phyloP scores from a whole-genome alignment of 306 rosid species.

The Trifolium dubium region DNA sequence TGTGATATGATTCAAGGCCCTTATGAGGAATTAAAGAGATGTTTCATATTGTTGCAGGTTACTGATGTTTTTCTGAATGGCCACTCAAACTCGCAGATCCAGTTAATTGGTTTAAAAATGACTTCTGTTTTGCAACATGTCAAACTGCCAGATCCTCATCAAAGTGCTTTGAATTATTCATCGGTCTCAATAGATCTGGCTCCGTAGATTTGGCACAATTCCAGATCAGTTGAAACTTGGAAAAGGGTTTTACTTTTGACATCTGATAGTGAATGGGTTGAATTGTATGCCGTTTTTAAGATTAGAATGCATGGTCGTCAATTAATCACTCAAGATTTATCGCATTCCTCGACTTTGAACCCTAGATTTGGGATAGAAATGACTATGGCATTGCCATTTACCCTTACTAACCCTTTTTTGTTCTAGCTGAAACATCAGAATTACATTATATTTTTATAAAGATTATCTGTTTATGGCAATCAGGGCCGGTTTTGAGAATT shows the following conservation, averaged over 20 bases:
- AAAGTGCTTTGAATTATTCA: slow-evolving; percentile 50
- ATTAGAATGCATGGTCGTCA: too few species aligned
- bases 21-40: neutral
- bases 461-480: too few species aligned
- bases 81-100: slow-evolving; percentile 67
- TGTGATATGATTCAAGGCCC: slow-evolving; percentile 2
- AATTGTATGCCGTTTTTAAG: too few species aligned
- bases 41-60: slow-evolving; percentile 53
- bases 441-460: too few species aligned
- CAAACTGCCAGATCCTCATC: slow-evolving; percentile 43
- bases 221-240: slow-evolving; percentile 2
- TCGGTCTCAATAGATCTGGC: slow-evolving; percentile 32
- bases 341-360: too few species aligned
- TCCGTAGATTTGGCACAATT: slow-evolving; percentile 5
- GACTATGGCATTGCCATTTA: too few species aligned
- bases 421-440: too few species aligned
- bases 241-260: slow-evolving; percentile 13
- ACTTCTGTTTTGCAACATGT: slow-evolving; percentile 57
- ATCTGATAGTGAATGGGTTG: neutral
- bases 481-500: too few species aligned
- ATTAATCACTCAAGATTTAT: too few species aligned
- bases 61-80: slow-evolving; percentile 73
- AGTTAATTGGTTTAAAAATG: slow-evolving; percentile 71
- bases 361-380: too few species aligned
- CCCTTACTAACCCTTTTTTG: too few species aligned